Base-by-base conservation (phyloP, 2,329 filamentous ascomycete species). In the Talaromyces albobiverticillius region DNA sequence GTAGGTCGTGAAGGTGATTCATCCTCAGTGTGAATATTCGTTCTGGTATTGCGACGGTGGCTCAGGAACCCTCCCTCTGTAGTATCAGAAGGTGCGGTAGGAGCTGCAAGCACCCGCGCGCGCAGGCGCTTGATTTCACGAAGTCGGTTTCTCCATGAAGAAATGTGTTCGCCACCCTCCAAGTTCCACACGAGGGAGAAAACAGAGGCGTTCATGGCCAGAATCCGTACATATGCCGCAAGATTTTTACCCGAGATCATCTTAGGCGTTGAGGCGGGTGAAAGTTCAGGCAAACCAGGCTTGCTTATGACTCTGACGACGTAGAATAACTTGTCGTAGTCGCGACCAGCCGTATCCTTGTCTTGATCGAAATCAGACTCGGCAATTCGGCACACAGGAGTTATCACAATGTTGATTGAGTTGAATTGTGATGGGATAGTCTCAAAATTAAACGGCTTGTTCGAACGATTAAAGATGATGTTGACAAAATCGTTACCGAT, bases 401-500 rank as follows among this genome's bases (percentile, higher is more conserved):
- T 90, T 65, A 99, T 93, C 62, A 97, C 88, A 64, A 99, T 97
- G 68, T 96, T 91, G 67, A 99, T 91, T 66, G 89, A 96, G 67
- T 96, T 97, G 78, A 99, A 96, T 54, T 93, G 88, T 0, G 91
- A 95, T 0, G 90, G 90, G 63, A 99, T 95, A 0, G 90, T 96
- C 67, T 96, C 84, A 67, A 96, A 95, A 51, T 83, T 82, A 75
- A 96, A 97, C 0, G 89, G 87, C 46, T 86, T 71, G n/a, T 94
- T 93, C 2, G 92, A 96, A 65, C 95, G 90, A 69, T 99, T 99
- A 80, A 95, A 99, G 55, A 99, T 87, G 62, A 99, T 95, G 68
- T 96, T 97, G 67, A 99, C 94, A 69, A 90, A 95, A 71, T 97
- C 94, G 67, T 99, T 99, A 55, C 94, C 94, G 57, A 97, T 94